phyloP scores from a whole-genome alignment of 1,284 basidiomycete species.

The Papiliotrema fonsecae region DNA sequence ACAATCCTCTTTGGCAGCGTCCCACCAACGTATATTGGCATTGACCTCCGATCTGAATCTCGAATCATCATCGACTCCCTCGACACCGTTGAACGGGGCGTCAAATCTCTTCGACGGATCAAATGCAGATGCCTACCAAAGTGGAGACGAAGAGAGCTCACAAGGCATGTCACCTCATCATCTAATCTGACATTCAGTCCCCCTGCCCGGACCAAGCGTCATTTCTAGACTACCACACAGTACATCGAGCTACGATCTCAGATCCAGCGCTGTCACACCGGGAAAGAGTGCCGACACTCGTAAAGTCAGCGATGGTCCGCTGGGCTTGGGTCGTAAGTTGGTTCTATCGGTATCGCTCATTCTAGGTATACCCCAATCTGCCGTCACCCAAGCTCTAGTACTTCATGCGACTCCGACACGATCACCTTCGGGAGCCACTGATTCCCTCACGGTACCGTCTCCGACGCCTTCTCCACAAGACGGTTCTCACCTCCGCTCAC shows the following conservation, averaged over 20 bases:
- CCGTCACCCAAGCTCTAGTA: slow-evolving; percentile 31
- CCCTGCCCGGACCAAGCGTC: too few relatives aligned
- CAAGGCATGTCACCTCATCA: too few relatives aligned
- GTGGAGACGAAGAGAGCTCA: too few relatives aligned
- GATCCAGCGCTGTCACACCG: slow-evolving; percentile 25
- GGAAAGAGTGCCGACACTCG: neutral
- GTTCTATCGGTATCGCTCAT: neutral
- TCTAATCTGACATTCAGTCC: neutral
- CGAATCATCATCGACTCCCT: neutral
- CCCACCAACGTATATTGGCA: slow-evolving; percentile 18
- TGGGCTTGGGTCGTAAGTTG: slow-evolving; percentile 34
- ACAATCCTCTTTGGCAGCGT: slow-evolving; percentile 11
- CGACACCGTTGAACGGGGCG: too few relatives aligned
- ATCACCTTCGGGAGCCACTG: too few relatives aligned
- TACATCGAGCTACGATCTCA: slow-evolving; percentile 26
- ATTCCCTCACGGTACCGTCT: neutral
- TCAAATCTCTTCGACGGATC: too few relatives aligned
- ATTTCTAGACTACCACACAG: slow-evolving; percentile 21
- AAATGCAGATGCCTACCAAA: too few relatives aligned
- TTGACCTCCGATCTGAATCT: slow-evolving; percentile 7
- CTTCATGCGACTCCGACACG: too few relatives aligned
- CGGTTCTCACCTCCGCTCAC: slow-evolving; percentile 17
- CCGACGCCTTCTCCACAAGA: slow-evolving; percentile 3
- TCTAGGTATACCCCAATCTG: slow-evolving; percentile 37
- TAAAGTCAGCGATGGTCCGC: slow-evolving; percentile 12